Evolutionary conservation across 306 rosid genomes (phyloP), one percentile per base, ranked within the genome.

Genomic region (Astragalus glycyphyllos): DNA sequence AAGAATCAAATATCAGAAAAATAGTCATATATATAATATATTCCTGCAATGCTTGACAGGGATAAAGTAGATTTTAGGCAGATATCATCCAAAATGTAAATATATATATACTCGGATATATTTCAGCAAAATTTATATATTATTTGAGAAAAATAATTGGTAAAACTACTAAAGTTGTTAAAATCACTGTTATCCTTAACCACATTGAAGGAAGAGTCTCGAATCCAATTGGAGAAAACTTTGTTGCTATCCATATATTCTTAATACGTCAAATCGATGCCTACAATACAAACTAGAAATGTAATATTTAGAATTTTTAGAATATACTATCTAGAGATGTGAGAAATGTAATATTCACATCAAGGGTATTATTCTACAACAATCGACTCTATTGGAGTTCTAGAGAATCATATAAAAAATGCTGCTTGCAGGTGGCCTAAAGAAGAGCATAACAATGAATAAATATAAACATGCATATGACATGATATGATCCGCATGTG

Each of bases 121-220:
- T 47, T 73, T 58, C 64, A 29, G 53, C 5, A 13, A 59, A 68
- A n/a, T 59, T 15, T 31, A 72, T 8, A 20, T n/a, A n/a, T n/a
- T 2, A 6, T 58, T 57, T 8, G 8, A 46, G 8, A 58, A 13
- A 37, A 38, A 20, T 20, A 20, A 20, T 20, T 20, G 1, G n/a
- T 37, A 41, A 45, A 50, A 35, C 17, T 6, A 42, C 40, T 16
- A n/a, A 53, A 8, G 44, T 74, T 0, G 65, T 53, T 66, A 44
- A 53, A 54, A 71, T 71, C 67, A 57, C 35, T 8, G 4, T 41
- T 16, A 20, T 29, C 5, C 11, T 31, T 12, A 31, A 5, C 48
- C 26, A 9, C 58, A 10, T n/a, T 40, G 26, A 54, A 16, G 29
- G 53, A 26, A 53, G 12, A 37, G 26, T 54, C 42, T 20, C 42